phyloP scores from a whole-genome alignment of 306 rosid genomes.

The Acacia acuminata region DNA sequence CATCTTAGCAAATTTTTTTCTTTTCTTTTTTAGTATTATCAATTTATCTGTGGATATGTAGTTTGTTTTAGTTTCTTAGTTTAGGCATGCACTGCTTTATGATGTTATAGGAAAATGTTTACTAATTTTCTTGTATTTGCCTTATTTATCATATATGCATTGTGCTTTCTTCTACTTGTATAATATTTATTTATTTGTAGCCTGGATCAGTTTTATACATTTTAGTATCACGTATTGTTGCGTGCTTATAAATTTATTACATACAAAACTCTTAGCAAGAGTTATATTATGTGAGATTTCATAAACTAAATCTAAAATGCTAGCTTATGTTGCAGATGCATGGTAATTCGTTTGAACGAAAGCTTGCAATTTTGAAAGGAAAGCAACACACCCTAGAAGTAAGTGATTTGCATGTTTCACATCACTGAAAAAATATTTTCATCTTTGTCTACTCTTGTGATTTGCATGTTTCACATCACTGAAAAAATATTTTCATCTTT shows the following conservation, averaged over 20 bases:
- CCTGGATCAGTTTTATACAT: neutral
- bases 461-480: no score
- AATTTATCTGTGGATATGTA: neutral
- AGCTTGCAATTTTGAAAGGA: slow-evolving; percentile 85
- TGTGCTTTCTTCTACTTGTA: neutral
- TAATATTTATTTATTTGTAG: neutral
- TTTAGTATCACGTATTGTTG: neutral
- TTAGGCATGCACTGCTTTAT: neutral
- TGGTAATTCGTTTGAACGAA: slow-evolving; percentile 94
- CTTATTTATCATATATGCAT: neutral
- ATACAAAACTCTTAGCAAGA: neutral
- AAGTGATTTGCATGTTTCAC: slow-evolving; percentile 32
- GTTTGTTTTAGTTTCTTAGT: neutral
- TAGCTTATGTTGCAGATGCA: slow-evolving; percentile 62
- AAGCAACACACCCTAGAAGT: slow-evolving; percentile 58
- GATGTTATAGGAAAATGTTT: neutral
- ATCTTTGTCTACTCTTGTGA: neutral
- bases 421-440: neutral
- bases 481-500: no score
- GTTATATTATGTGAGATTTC: slow-evolving; percentile 4
- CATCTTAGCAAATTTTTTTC: neutral
- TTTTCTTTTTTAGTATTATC: neutral
- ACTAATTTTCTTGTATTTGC: neutral
- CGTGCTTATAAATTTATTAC: neutral
- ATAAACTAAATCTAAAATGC: slow-evolving; percentile 23